Evolutionary conservation across 2,329 filamentous ascomycete species (phyloP).

Genomic region (Cladosporium halotolerans): DNA sequence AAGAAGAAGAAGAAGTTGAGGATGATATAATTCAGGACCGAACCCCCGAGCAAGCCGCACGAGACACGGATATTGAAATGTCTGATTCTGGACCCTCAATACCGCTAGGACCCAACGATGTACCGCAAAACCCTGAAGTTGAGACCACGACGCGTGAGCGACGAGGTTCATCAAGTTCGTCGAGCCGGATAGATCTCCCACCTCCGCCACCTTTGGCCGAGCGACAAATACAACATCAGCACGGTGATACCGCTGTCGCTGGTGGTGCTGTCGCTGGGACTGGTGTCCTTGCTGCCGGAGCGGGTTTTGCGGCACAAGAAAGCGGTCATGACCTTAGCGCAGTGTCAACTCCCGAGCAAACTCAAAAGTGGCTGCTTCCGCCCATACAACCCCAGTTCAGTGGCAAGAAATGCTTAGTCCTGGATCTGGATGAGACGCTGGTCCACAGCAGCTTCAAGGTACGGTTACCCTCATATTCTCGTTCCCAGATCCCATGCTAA

Average conservation of each 20-base stretch:
- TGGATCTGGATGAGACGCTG: constrained; percentile 92
- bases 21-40: constrained; percentile 41
- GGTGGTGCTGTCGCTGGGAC: constrained; percentile 1
- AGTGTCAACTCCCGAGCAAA: constrained; percentile 38
- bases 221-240: constrained; percentile 29
- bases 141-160: constrained; percentile 9
- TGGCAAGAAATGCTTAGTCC: constrained; percentile 86
- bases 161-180: constrained; percentile 22
- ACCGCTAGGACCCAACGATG: constrained; percentile 41
- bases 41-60: constrained; percentile 42
- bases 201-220: constrained; percentile 50
- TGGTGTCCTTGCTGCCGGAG: constrained; percentile 1
- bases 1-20: constrained; percentile 23
- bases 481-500: neutral
- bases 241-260: constrained; percentile 16
- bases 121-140: constrained; percentile 1
- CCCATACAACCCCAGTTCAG: constrained; percentile 71
- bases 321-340: constrained; percentile 25
- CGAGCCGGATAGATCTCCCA: constrained; percentile 34
- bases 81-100: constrained; percentile 48
- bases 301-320: constrained; percentile 2
- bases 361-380: constrained; percentile 70
- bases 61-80: constrained; percentile 58
- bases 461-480: constrained; percentile 20
- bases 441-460: constrained; percentile 99